Evolutionary conservation across 495 filamentous ascomycete species (phyloP), one percentile per base, ranked within the genome.

Genomic region (Penicillium lagena): DNA sequence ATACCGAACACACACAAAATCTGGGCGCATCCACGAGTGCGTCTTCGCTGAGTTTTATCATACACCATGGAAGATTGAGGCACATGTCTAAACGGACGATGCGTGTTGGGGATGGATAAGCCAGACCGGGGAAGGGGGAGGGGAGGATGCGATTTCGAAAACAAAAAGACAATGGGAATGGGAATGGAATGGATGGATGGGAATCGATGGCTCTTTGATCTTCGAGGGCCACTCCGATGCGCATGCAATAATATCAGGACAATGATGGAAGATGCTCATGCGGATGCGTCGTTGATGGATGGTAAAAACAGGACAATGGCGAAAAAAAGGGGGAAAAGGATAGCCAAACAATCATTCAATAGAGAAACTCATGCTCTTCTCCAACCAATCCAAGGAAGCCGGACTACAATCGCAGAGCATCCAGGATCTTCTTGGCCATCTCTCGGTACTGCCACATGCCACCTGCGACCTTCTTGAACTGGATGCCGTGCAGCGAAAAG

Each of bases 361-460:
- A 34, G 32, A 34, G 29, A n/a, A 22, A 41, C 45, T 32, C 39
- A 40, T 49, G 40, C 31, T 43, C 37, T 36, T 45, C 29, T 37
- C 17, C 13, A 14, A 29, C 40, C 29, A 30, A 38, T 10, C 34
- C 37, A 42, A 14, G 43, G 17, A 29, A 4, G 37, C 40, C 12
- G 29, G 27, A 52, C 59, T 45, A 96, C 47, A 98, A 76, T 60
- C 87, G 79, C 58, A 99, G 63, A 54, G 91, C 90, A 56, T 85
- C 78, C 51, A 99, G 70, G 60, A 99, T 97, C 58, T 87, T 87
- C 63, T 94, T 89, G 35, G 93, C 93, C 87, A 97, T 89, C 49
- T 89, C 87, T 70, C 96, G 95, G 60, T 96, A 99, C 66, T 96
- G 90, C 90, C 90, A 96, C 49, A 93, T 96, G 33, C 90, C 87